Evolutionary conservation across 2,329 filamentous ascomycete species (phyloP).

Genomic region (Pyrenophora graminea): DNA sequence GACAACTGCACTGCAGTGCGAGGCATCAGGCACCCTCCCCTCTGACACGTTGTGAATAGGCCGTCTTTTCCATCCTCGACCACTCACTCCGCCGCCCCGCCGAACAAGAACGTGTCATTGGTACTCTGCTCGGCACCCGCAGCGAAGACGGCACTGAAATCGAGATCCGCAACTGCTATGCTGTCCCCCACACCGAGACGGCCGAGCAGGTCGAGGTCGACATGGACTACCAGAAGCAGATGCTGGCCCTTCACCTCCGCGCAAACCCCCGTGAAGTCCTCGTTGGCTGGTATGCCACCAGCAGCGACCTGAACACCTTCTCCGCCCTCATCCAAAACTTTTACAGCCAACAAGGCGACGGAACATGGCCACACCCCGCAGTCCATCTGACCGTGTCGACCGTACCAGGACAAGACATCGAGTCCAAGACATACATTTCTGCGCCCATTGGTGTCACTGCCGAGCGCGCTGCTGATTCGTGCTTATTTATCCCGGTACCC

Average conservation of each 20-base stretch:
- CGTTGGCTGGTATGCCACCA: conserved; percentile 98
- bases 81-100: conserved; percentile 90
- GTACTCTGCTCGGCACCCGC: conserved; percentile 88
- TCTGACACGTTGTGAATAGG: conserved; percentile 46
- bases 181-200: conserved; percentile 97
- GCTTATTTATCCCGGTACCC: conserved; percentile 95
- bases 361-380: conserved; percentile 96
- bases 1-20: conserved; percentile 4
- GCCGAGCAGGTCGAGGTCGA: conserved; percentile 99
- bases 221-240: conserved; percentile 99
- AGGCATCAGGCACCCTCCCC: conserved; percentile 6
- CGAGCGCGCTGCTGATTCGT: conserved; percentile 93
- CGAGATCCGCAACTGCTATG: conserved; percentile 94
- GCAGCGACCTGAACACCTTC: conserved; percentile 96
- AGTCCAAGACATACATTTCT: conserved; percentile 91
- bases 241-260: conserved; percentile 92
- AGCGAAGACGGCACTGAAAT: conserved; percentile 97
- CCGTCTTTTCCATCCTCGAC: conserved; percentile 73
- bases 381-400: conserved; percentile 95
- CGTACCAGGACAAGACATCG: conserved; percentile 83
- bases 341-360: conserved; percentile 94
- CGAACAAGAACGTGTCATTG: conserved; percentile 94
- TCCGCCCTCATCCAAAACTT: conserved; percentile 99
- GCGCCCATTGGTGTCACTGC: conserved; percentile 92
- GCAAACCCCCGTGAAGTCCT: conserved; percentile 91